Percentiles rank a stretch among this genome's conserved stretches.
These are phyloP conservation scores for Alternaria sp. DNA, from an alignment of 2,329 filamentous ascomycete genomes.

Conservation along the genomic window DNA sequence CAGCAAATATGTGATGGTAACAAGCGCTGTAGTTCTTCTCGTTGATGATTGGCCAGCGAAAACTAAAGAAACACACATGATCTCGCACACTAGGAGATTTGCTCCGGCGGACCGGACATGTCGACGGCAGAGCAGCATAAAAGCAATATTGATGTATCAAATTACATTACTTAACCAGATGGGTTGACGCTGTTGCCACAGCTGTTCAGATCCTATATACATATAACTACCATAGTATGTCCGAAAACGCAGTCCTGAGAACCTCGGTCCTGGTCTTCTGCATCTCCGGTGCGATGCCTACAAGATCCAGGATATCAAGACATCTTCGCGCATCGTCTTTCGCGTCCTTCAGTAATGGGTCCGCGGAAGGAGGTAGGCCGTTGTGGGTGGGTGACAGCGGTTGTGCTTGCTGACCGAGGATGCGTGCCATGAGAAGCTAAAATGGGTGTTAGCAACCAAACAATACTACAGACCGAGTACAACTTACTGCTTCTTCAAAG, in stretches of 20 bases:
- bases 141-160: not conserved
- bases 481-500: slow-evolving; percentile 78
- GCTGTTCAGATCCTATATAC: not conserved
- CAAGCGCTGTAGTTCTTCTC: too few species aligned
- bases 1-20: too few species aligned
- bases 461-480: not conserved
- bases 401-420: slow-evolving; percentile 49
- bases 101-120: too few species aligned
- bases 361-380: slow-evolving; percentile 38
- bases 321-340: slow-evolving; percentile 57
- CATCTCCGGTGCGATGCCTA: slow-evolving; percentile 58
- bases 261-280: slow-evolving; percentile 59
- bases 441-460: not conserved
- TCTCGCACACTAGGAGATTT: too few species aligned
- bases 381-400: slow-evolving; percentile 37
- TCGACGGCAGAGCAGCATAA: not conserved
- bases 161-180: not conserved
- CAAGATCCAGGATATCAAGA: slow-evolving; percentile 57
- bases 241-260: slow-evolving; percentile 55
- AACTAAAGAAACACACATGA: too few species aligned
- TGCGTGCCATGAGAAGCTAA: slow-evolving; percentile 52
- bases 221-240: slow-evolving; percentile 44
- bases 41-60: too few species aligned
- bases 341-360: slow-evolving; percentile 49
- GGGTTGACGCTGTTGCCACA: not conserved